Percentiles rank a stretch among this genome's conserved stretches.
Evolutionary conservation across 805 yeast species (phyloP).

Genomic region (Barnettozyma sp.): DNA sequence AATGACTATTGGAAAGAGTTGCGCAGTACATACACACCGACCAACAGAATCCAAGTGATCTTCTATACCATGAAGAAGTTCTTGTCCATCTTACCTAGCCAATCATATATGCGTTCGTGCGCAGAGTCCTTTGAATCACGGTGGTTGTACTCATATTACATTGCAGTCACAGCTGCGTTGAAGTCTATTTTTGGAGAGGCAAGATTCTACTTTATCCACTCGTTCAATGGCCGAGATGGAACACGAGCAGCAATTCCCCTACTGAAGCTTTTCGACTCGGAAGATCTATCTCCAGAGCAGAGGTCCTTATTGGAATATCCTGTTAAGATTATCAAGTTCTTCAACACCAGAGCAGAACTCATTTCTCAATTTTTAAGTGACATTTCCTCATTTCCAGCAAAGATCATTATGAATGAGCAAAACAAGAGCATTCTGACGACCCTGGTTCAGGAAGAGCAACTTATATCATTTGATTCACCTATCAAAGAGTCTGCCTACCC

Average conservation of each 20-base stretch:
- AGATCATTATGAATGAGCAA: slow-evolving; percentile 23
- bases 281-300: slow-evolving; percentile 10
- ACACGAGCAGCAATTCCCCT: slow-evolving; percentile 21
- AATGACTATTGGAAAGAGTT: slow-evolving; percentile 15
- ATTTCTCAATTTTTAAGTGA: slow-evolving; percentile 19
- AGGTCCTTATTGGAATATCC: slow-evolving; percentile 23
- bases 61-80: slow-evolving; percentile 23
- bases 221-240: slow-evolving; percentile 32
- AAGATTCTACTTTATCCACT: slow-evolving; percentile 29
- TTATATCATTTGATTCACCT: slow-evolving; percentile 22
- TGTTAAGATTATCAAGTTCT: slow-evolving; percentile 24
- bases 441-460: slow-evolving; percentile 24
- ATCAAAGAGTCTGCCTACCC: slow-evolving; percentile 21
- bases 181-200: slow-evolving; percentile 32
- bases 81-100: slow-evolving; percentile 18
- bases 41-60: slow-evolving; percentile 22
- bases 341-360: slow-evolving; percentile 22
- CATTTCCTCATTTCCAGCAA: slow-evolving; percentile 24
- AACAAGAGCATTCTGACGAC: slow-evolving; percentile 20
- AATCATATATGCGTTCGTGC: slow-evolving; percentile 7
- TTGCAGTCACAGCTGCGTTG: slow-evolving; percentile 27
- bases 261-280: slow-evolving; percentile 7
- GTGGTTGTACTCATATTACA: slow-evolving; percentile 28
- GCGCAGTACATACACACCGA: slow-evolving; percentile 3
- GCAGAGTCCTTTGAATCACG: slow-evolving; percentile 14